Evolutionary conservation across 2,329 filamentous ascomycete species (phyloP).

Genomic region (Ascochyta koolunga): DNA sequence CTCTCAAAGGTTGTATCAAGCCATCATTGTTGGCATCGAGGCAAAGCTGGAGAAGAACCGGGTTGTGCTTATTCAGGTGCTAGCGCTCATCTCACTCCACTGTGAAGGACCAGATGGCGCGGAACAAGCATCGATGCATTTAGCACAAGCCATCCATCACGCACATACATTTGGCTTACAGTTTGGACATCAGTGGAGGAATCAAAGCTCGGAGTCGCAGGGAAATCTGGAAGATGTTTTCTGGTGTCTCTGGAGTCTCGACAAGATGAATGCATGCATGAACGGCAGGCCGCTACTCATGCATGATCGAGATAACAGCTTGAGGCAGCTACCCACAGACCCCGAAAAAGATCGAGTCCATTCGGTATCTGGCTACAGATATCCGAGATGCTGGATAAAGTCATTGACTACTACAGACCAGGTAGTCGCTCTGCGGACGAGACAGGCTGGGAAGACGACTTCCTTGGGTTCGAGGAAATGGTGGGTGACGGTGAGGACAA

Average conservation of each 20-base stretch:
- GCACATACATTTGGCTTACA: constrained; percentile 57
- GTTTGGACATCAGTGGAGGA: constrained; percentile 49
- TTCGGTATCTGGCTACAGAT: constrained; percentile 57
- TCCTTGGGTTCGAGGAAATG: constrained; percentile 54
- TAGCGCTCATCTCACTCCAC: constrained; percentile 56
- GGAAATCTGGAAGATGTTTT: constrained; percentile 54
- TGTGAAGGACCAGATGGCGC: constrained; percentile 56
- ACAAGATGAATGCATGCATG: constrained; percentile 56
- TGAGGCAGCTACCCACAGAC: constrained; percentile 49
- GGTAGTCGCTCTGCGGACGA: constrained; percentile 45
- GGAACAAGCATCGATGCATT: constrained; percentile 54
- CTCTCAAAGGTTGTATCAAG: constrained; percentile 52
- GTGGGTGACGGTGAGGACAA: constrained; percentile 49
- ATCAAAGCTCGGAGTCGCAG: constrained; percentile 46
- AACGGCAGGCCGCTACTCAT: constrained; percentile 56
- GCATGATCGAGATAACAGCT: constrained; percentile 55
- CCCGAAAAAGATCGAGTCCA: constrained; percentile 54
- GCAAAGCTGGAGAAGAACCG: constrained; percentile 53
- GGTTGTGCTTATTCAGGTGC: constrained; percentile 54
- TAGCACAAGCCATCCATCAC: constrained; percentile 57
- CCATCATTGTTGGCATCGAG: constrained; percentile 50
- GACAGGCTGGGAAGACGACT: constrained; percentile 56
- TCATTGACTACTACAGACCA: constrained; percentile 56
- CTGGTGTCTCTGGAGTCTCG: constrained; percentile 58
- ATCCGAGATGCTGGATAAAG: constrained; percentile 53